These are phyloP conservation scores for Fusarium xyrophilum DNA, from an alignment of 2,329 filamentous ascomycete species.

Conservation along the genomic window DNA sequence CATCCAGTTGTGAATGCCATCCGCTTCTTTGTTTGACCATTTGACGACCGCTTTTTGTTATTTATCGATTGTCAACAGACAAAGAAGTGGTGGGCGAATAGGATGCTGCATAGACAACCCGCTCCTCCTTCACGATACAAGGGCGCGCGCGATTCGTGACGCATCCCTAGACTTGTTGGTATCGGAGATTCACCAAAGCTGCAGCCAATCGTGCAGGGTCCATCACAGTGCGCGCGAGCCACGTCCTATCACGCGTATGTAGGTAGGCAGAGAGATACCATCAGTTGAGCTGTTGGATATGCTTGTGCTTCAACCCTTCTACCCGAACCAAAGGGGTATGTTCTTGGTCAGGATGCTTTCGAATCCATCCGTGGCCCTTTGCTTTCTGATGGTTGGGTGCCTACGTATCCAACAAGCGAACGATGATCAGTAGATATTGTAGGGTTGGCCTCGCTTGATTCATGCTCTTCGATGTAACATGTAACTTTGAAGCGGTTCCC, in stretches of 20 bases:
- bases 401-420: constrained; percentile 15
- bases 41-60: constrained; percentile 5
- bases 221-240: constrained; percentile 32
- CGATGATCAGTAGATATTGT: constrained; percentile 3
- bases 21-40: not conserved
- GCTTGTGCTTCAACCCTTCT: constrained; percentile 32
- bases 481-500: constrained; percentile 16
- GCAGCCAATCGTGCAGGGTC: constrained; percentile 31
- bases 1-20: not conserved
- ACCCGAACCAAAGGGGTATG: constrained; percentile 22
- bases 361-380: not conserved
- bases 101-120: constrained; percentile 2
- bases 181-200: constrained; percentile 27
- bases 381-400: constrained; percentile 5
- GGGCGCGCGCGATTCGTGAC: constrained; percentile 35
- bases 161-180: constrained; percentile 37
- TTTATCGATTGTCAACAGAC: constrained; percentile 18
- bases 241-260: constrained; percentile 13
- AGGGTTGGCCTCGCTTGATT: constrained; percentile 26
- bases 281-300: constrained; percentile 29
- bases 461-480: constrained; percentile 19
- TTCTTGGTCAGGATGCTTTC: not conserved
- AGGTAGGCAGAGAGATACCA: constrained; percentile 5
- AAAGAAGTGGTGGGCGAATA: constrained; percentile 21
- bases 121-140: constrained; percentile 21